Evolutionary conservation across 768 basidiomycete genomes (phyloP).

Genomic region (Flagelloscypha sp.): DNA sequence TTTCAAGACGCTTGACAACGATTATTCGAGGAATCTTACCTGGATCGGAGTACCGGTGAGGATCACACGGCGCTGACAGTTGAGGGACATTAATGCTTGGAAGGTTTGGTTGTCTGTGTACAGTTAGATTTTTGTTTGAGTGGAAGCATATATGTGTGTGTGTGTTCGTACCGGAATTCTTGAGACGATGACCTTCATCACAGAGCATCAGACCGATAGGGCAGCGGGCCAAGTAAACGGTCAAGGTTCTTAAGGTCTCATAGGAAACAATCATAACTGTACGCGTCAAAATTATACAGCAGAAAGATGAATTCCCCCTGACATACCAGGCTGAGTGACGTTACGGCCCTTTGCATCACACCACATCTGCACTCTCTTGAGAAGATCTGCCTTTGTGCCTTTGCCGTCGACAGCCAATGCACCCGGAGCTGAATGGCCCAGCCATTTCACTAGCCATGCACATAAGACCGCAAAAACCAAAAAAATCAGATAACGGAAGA

Average conservation of each 20-base stretch:
- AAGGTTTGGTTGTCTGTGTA: slow-evolving; percentile 76
- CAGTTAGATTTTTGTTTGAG: background rate
- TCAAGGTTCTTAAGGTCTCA: slow-evolving; percentile 82
- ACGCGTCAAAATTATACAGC: background rate
- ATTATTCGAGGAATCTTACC: slow-evolving; percentile 28
- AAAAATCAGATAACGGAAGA: slow-evolving; percentile 1
- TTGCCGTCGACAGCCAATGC: slow-evolving; percentile 89
- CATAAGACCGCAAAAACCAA: background rate
- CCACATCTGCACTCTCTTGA: slow-evolving; percentile 81
- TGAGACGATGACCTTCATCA: slow-evolving; percentile 94
- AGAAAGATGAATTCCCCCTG: background rate
- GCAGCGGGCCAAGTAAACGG: slow-evolving; percentile 67
- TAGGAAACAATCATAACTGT: slow-evolving; percentile 98
- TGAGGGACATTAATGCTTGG: slow-evolving; percentile 69
- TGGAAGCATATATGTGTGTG: slow-evolving; percentile 4
- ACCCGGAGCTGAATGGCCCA: slow-evolving; percentile 77
- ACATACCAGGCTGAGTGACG: slow-evolving; percentile 81
- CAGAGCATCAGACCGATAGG: slow-evolving; percentile 89
- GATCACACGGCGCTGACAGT: slow-evolving; percentile 87
- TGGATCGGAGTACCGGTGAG: slow-evolving; percentile 92
- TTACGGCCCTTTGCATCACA: slow-evolving; percentile 82
- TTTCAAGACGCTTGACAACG: slow-evolving; percentile 1
- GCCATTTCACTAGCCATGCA: slow-evolving; percentile 76
- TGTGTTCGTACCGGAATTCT: slow-evolving; percentile 80
- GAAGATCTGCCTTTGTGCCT: slow-evolving; percentile 73